Percentiles rank a stretch among this genome's conserved stretches.
Conservation (phyloP, 148 eudicot genomes). For the Amaranthus hypochondriacus region DNA sequence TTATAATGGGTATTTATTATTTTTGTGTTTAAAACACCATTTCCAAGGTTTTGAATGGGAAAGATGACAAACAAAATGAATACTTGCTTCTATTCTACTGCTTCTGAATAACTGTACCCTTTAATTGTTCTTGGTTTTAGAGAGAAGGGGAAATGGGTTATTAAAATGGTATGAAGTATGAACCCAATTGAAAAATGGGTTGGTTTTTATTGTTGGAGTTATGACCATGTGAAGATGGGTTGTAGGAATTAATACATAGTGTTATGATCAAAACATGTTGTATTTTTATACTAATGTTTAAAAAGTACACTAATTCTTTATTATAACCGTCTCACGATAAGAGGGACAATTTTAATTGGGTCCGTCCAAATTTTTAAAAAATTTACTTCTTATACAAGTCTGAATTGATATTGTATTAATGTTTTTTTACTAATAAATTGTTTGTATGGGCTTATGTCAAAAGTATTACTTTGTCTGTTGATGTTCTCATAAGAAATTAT, state of each 20-base stretch:
- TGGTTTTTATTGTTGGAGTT: conserved; percentile 27
- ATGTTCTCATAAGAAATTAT: too few species aligned
- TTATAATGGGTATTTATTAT: background rate
- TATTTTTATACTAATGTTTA: conserved; percentile 26
- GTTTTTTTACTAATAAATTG: too few species aligned
- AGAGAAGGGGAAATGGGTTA: conserved; percentile 7
- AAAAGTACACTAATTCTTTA: background rate
- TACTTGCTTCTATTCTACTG: conserved; percentile 29
- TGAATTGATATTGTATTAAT: too few species aligned
- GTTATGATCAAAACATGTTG: conserved; percentile 35
- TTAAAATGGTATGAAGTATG: background rate
- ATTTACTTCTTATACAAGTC: too few species aligned
- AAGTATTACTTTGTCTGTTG: too few species aligned
- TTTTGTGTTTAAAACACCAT: conserved; percentile 7
- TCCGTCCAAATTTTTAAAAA: too few species aligned
- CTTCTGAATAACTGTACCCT: conserved; percentile 6
- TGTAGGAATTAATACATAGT: conserved; percentile 33
- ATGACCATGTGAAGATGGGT: conserved; percentile 53
- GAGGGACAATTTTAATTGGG: too few species aligned
- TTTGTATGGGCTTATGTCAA: too few species aligned
- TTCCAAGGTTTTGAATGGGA: conserved; percentile 19
- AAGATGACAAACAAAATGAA: conserved; percentile 32
- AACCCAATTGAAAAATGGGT: conserved; percentile 9
- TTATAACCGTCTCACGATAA: too few species aligned
- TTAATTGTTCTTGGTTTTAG: conserved; percentile 14